Evolutionary conservation across 2,329 filamentous ascomycete genomes (phyloP), one percentile per base, ranked within the genome.

Genomic region (Chalaropsis ovoidea): DNA sequence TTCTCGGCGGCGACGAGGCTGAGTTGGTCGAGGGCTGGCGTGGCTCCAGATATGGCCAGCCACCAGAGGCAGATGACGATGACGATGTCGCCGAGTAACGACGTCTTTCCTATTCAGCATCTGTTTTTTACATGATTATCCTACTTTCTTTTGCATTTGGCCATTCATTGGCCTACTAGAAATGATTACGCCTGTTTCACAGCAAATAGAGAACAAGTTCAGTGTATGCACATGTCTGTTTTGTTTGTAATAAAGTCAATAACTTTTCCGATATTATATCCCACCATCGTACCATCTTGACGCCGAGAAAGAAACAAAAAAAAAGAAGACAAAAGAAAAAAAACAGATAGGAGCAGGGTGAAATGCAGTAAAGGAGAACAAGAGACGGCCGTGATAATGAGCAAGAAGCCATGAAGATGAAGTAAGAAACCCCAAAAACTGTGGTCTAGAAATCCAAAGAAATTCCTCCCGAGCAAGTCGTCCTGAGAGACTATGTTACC

Each of bases 1-100:
- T 99, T 6, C 82, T 97, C 5, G 88, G 88, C 64, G 93, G 93
- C 54, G 89, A 95, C 69, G 91, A 96, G 74, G 78, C 95, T 17
- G 81, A 83, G 71, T 83, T 79, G 67, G 80, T 79, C 17, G 78
- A 78, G 69, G 82, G 80, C 68, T 71, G 77, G 52, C 77, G 78
- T 71, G 78, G 78, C 31, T 75, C 76, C 31, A 19, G 82, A 76
- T 64, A 54, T 52, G 24, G 49, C n/a, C 19, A 60, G 64, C n/a
- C 54, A 35, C 10, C 54, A 10, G 81, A 83, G 67, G 83, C 85
- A 19, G 83, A 84, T 61, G 83, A 86, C 62, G 64, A 62, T 24
- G 63, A 64, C 31, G 63, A 52, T 35, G 82, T 81, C 67, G 85
- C 85, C 82, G 83, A 86, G 70, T 78, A 85, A 73, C 76, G 71